These are phyloP conservation scores for Apiotrichum brassicae DNA, from an alignment of 1,284 basidiomycete genomes.

Conservation along the genomic window DNA sequence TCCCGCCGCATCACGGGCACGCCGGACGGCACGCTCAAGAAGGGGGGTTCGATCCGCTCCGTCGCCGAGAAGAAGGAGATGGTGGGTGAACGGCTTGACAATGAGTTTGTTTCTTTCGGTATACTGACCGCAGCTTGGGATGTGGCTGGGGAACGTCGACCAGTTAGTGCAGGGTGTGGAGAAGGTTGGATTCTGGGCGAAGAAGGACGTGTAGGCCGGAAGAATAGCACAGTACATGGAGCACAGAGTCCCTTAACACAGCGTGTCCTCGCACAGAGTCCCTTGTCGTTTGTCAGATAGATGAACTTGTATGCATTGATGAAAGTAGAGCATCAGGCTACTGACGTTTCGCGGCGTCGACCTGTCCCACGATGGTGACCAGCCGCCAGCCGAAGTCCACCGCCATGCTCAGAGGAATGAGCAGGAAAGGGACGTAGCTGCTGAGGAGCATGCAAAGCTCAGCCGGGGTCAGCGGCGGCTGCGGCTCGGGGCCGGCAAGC, in stretches of 20 bases:
- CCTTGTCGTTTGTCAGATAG: too few relatives aligned
- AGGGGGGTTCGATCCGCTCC: slow-evolving; percentile 23
- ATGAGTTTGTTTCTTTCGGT: too few relatives aligned
- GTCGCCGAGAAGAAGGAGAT: slow-evolving; percentile 79
- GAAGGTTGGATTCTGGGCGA: slow-evolving; percentile 67
- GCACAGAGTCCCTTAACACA: too few relatives aligned
- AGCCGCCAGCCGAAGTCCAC: slow-evolving; percentile 57
- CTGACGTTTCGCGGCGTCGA: slow-evolving; percentile 18
- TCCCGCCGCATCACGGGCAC: slow-evolving; percentile 9
- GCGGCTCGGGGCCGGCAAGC: slow-evolving; percentile 45
- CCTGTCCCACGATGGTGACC: slow-evolving; percentile 17
- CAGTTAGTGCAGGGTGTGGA: slow-evolving; percentile 75
- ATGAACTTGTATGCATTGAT: too few relatives aligned
- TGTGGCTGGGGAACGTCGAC: slow-evolving; percentile 80
- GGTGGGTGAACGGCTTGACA: slow-evolving; percentile 29
- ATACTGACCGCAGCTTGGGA: slow-evolving; percentile 52
- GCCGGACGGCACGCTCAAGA: background rate
- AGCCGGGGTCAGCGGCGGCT: slow-evolving; percentile 21
- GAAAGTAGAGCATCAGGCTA: background rate
- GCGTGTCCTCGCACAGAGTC: too few relatives aligned
- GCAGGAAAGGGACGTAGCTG: slow-evolving; percentile 68
- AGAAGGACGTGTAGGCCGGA: too few relatives aligned
- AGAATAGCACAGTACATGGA: too few relatives aligned
- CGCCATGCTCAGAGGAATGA: slow-evolving; percentile 64
- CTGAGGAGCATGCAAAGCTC: slow-evolving; percentile 56